Conservation (phyloP, 305 asterid genomes). For the Euphrasia arctica region DNA sequence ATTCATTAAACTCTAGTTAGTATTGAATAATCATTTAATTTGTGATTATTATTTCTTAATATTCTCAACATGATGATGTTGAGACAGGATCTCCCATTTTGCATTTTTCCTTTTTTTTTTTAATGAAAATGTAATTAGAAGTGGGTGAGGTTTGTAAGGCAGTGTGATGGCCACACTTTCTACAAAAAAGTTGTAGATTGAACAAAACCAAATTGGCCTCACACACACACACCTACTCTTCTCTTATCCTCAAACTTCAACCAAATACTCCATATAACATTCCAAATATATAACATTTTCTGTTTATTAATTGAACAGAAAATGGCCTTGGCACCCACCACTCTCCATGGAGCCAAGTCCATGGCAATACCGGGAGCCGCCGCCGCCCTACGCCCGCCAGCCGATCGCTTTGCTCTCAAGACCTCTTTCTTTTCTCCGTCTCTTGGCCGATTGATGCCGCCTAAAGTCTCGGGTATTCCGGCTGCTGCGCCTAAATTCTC, state of each 20-base stretch:
- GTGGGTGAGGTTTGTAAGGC: slow-evolving; percentile 43
- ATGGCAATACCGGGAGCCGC: slow-evolving; percentile 19
- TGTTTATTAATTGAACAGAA: neutral
- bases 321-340: slow-evolving; percentile 56
- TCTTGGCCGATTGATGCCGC: slow-evolving; percentile 44
- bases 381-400: slow-evolving; percentile 49
- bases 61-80: no score
- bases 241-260: slow-evolving; percentile 22
- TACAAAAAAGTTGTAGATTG: slow-evolving; percentile 17
- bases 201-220: slow-evolving; percentile 26
- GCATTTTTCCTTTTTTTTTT: no score
- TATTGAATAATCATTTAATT: no score
- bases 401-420: slow-evolving; percentile 47
- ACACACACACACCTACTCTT: slow-evolving; percentile 18
- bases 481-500: slow-evolving; percentile 61
- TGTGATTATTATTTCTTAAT: no score
- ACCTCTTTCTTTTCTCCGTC: slow-evolving; percentile 65
- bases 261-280: neutral
- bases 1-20: no score
- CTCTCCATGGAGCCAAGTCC: slow-evolving; percentile 34
- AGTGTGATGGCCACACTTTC: slow-evolving; percentile 70
- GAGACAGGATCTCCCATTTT: no score
- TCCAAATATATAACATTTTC: neutral
- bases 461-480: slow-evolving; percentile 33
- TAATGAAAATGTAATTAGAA: slow-evolving; percentile 11